These are phyloP conservation scores for Acanthamoeba polyphaga DNA, from an alignment of 208 protist species.

Conservation along the genomic window DNA sequence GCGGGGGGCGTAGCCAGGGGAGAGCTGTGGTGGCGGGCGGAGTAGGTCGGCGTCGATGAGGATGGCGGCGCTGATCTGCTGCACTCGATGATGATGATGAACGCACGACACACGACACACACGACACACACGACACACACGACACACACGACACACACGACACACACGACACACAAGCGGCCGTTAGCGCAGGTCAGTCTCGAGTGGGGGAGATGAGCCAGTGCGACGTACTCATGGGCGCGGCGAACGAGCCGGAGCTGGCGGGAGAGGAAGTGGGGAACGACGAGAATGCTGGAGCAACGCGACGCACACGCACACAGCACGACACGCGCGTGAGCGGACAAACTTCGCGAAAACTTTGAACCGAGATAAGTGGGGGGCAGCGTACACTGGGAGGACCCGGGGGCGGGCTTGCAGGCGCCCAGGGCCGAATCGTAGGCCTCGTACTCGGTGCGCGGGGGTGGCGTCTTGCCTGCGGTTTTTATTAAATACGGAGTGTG, in stretches of 20 bases:
- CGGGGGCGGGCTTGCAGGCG: constrained; percentile 42
- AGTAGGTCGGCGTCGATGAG: background rate
- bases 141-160: no score
- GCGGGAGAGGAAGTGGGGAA: background rate
- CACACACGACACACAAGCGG: no score
- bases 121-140: no score
- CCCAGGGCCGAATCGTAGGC: constrained; percentile 56
- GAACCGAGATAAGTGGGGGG: background rate
- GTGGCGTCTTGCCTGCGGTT: background rate
- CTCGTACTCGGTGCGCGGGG: constrained; percentile 42
- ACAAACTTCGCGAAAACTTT: no score
- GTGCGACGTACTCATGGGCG: background rate
- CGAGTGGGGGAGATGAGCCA: background rate
- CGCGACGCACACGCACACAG: background rate
- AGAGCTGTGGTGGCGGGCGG: background rate
- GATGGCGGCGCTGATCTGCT: background rate
- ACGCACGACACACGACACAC: no score
- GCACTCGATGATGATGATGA: background rate
- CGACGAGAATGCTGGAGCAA: background rate
- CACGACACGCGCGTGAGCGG: background rate
- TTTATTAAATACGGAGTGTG: no score
- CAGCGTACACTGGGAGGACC: background rate
- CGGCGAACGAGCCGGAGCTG: background rate
- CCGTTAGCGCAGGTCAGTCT: no score
- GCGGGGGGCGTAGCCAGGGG: background rate